Evolutionary conservation across 2,329 filamentous ascomycete genomes (phyloP), one percentile per base, ranked within the genome.

Genomic region (Fusarium sp.): DNA sequence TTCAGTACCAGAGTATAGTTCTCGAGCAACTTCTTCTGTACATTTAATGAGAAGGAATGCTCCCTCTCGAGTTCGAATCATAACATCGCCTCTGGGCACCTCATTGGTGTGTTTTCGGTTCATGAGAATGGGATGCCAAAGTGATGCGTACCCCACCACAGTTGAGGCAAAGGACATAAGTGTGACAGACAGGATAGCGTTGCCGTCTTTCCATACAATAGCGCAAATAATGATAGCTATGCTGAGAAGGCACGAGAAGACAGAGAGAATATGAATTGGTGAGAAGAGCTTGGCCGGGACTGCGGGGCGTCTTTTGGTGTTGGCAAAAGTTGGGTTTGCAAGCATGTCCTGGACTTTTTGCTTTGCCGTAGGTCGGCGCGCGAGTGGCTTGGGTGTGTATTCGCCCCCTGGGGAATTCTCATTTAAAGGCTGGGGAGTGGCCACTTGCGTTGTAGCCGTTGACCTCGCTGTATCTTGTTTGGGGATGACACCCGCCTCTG

Each of bases 1-100:
- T 67, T 89, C 87, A 0, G 85, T 88, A 17, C 86, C 86, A 0
- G 82, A 83, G 75, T 89, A 90, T 0, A 90, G 80, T 72, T 90
- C 87, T n/a, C 88, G 82, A 3, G 87, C 85, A 3, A 90, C 84
- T 32, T 87, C 83, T 73, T 90, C 87, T 7, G 83, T 82, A 71
- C 87, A 89, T 45, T 80, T 79, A 17, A 90, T 78, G 8, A 89
- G 77, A 3, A 90, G 74, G 66, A 90, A 89, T 2, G 85, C 87
- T 2, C 87, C 87, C 67, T 86, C 84, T 7, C 86, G 83, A 1
- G 87, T 89, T 28, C 84, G 82, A 56, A 90, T 88, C 28, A 89
- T 82, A n/a, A 90, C 82, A 65, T 90, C 87, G 3, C 87, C 87
- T 4, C 68, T 70, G 2, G 87, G 87, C 0, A 88, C 83, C 20